Conservation (phyloP, 2,329 filamentous ascomycete species). For the Penicillium expansum region DNA sequence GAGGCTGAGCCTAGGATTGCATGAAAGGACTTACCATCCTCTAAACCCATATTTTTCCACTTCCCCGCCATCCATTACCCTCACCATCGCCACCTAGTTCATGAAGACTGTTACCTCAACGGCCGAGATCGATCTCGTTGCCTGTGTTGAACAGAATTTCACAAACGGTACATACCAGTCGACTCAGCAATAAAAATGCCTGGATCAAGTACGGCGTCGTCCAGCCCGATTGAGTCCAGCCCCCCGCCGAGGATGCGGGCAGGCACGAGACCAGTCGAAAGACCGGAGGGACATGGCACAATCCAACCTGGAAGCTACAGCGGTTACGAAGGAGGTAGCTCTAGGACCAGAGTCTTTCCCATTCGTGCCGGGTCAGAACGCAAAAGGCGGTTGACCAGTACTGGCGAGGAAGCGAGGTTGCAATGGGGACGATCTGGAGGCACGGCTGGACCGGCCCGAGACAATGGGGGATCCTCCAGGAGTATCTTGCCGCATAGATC, state of each 20-base stretch:
- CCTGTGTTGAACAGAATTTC: constrained; percentile 7
- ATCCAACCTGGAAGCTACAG: background rate
- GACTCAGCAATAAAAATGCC: constrained; percentile 5
- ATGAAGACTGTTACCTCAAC: constrained; percentile 34
- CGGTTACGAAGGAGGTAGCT: background rate
- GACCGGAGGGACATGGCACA: constrained; percentile 1
- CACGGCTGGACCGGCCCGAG: constrained; percentile 3
- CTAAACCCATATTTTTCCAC: background rate
- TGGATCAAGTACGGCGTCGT: constrained; percentile 10
- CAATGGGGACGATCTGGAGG: constrained; percentile 1
- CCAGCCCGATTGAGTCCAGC: constrained; percentile 1
- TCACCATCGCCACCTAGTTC: constrained; percentile 24
- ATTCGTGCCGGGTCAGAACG: constrained; percentile 28
- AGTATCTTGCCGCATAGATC: constrained; percentile 26
- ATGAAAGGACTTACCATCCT: background rate
- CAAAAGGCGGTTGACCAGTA: constrained; percentile 44
- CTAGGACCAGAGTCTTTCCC: background rate
- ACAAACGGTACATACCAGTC: background rate
- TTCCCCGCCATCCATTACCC: background rate
- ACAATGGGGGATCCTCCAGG: constrained; percentile 2
- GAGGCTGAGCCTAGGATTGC: constrained; percentile 7
- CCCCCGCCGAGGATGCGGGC: background rate
- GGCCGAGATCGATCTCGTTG: constrained; percentile 37
- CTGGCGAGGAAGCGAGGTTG: constrained; percentile 28
- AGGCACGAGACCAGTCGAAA: background rate